phyloP scores from a whole-genome alignment of 768 basidiomycete species.

The Pisolithus sp. region DNA sequence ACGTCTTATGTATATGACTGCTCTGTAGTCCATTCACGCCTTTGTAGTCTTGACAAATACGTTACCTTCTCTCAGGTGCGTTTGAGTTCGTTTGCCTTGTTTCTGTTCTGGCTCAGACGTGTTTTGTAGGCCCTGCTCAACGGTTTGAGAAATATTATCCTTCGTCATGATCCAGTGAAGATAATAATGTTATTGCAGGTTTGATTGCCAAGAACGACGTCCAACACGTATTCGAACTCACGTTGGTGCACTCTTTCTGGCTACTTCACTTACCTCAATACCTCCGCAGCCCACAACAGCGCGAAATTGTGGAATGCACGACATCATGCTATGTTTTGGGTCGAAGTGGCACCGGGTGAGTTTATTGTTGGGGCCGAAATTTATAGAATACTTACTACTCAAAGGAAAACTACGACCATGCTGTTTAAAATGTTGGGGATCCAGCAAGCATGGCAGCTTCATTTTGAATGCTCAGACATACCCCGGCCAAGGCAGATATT shows the following conservation, averaged over 20 bases:
- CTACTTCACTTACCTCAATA: slow-evolving; percentile 10
- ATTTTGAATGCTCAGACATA: slow-evolving; percentile 18
- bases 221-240: slow-evolving; percentile 23
- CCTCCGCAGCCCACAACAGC: slow-evolving; percentile 36
- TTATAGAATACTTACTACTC: not conserved
- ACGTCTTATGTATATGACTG: slow-evolving; percentile 14
- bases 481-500: slow-evolving; percentile 61
- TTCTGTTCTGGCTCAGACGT: slow-evolving; percentile 17
- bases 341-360: slow-evolving; percentile 67
- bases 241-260: slow-evolving; percentile 7
- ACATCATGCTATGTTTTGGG: slow-evolving; percentile 63
- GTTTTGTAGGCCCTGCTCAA: slow-evolving; percentile 16
- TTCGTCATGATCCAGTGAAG: not conserved
- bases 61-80: slow-evolving; percentile 23
- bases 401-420: slow-evolving; percentile 71
- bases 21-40: slow-evolving; percentile 33
- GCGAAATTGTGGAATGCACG: slow-evolving; percentile 51
- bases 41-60: slow-evolving; percentile 33
- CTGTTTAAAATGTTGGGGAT: slow-evolving; percentile 70
- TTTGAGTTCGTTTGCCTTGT: slow-evolving; percentile 28
- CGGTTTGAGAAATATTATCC: slow-evolving; percentile 7
- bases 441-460: slow-evolving; percentile 46
- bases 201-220: slow-evolving; percentile 19
- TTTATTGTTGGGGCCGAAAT: no score
- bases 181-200: slow-evolving; percentile 8